Evolutionary conservation across 768 basidiomycete species (phyloP).

Genomic region (Sarcodon sp.): DNA sequence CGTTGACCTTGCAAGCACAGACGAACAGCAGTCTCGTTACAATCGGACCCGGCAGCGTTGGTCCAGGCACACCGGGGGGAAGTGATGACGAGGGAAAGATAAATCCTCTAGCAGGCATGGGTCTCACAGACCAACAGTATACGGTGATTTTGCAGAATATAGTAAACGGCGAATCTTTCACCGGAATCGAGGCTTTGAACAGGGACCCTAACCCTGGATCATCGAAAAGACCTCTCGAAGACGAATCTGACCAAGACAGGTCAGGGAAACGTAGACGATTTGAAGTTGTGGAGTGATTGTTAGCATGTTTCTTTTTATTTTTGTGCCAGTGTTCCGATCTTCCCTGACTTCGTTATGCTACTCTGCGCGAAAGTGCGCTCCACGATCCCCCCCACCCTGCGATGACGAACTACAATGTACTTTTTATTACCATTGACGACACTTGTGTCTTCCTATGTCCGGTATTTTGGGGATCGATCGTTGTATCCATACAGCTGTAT

Average conservation of each 20-base stretch:
- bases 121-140: conserved; percentile 84
- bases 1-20: conserved; percentile 29
- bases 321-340: too few relatives aligned
- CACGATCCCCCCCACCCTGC: too few relatives aligned
- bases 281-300: conserved; percentile 21
- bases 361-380: too few relatives aligned
- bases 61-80: conserved; percentile 5
- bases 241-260: conserved; percentile 17
- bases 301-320: too few relatives aligned
- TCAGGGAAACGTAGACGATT: conserved; percentile 26
- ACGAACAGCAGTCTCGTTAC: conserved; percentile 8
- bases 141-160: conserved; percentile 63
- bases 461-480: too few relatives aligned
- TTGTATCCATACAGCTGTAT: too few relatives aligned
- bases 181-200: conserved; percentile 19
- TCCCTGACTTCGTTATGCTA: too few relatives aligned
- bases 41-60: conserved; percentile 11
- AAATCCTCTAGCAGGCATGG: conserved; percentile 82
- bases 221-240: conserved; percentile 18
- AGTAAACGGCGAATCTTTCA: conserved; percentile 49
- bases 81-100: conserved; percentile 38
- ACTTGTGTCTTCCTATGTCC: too few relatives aligned
- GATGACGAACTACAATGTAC: too few relatives aligned
- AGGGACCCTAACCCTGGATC: conserved; percentile 10
- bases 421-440: too few relatives aligned